Conservation (phyloP, 768 basidiomycete genomes). For the Lepiota brunneoincarnata region DNA sequence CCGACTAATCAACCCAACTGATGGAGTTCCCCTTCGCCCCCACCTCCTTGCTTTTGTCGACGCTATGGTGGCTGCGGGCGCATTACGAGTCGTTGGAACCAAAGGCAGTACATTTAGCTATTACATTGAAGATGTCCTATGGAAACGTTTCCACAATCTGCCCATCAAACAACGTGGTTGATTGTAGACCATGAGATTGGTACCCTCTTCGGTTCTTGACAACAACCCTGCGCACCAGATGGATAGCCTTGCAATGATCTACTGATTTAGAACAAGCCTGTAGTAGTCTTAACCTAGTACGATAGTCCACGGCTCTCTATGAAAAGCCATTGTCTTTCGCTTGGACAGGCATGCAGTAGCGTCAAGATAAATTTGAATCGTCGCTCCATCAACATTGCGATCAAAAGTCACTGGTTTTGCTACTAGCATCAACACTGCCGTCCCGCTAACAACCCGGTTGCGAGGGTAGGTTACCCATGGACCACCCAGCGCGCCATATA, state of each 20-base stretch:
- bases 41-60: slow-evolving; percentile 63
- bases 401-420: slow-evolving; percentile 9
- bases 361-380: no score
- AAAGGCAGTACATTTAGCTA: slow-evolving; percentile 73
- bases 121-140: slow-evolving; percentile 66
- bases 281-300: no score
- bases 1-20: slow-evolving; percentile 20
- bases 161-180: slow-evolving; percentile 50
- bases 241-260: neutral
- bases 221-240: neutral
- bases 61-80: slow-evolving; percentile 63
- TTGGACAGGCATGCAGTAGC: no score
- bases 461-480: slow-evolving; percentile 21
- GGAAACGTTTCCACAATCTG: slow-evolving; percentile 55
- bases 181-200: slow-evolving; percentile 9
- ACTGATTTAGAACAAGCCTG: neutral
- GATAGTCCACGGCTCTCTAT: no score
- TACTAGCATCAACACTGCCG: slow-evolving; percentile 1
- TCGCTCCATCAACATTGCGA: neutral
- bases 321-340: no score
- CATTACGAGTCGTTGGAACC: slow-evolving; percentile 61
- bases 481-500: neutral
- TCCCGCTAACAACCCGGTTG: slow-evolving; percentile 21
- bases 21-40: slow-evolving; percentile 19
- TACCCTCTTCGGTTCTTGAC: neutral